Conservation (phyloP, 805 yeast genomes). For the Lipomyces yamadae region DNA sequence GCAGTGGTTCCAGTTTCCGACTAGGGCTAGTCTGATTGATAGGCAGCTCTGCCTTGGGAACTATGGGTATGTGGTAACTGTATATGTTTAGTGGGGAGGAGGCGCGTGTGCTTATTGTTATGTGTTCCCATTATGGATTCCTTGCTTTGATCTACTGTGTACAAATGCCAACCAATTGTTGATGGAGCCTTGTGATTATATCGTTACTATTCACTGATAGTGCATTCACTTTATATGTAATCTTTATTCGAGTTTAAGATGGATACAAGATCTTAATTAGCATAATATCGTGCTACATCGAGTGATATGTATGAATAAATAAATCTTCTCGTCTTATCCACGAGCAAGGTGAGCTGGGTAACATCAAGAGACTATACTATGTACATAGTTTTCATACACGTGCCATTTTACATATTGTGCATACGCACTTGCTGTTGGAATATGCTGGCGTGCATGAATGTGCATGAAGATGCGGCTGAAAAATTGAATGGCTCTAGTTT, state of each 20-base stretch:
- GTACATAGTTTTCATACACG: too few relatives aligned
- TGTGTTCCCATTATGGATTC: not conserved
- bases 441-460: too few relatives aligned
- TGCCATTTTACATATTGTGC: too few relatives aligned
- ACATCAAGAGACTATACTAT: too few relatives aligned
- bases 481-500: too few relatives aligned
- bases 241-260: not conserved
- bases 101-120: not conserved
- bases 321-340: not conserved
- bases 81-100: not conserved
- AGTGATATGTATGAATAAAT: too few relatives aligned
- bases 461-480: too few relatives aligned
- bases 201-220: not conserved
- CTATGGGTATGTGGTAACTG: not conserved
- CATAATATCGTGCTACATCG: too few relatives aligned
- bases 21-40: not conserved
- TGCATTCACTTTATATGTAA: not conserved
- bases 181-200: not conserved
- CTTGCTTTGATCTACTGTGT: not conserved
- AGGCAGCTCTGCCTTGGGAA: not conserved
- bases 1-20: not conserved
- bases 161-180: not conserved
- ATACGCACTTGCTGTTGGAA: too few relatives aligned
- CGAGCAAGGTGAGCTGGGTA: too few relatives aligned
- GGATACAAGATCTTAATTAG: not conserved